Evolutionary conservation across 2,329 filamentous ascomycete genomes (phyloP).

Genomic region (Epichloe sp.): DNA sequence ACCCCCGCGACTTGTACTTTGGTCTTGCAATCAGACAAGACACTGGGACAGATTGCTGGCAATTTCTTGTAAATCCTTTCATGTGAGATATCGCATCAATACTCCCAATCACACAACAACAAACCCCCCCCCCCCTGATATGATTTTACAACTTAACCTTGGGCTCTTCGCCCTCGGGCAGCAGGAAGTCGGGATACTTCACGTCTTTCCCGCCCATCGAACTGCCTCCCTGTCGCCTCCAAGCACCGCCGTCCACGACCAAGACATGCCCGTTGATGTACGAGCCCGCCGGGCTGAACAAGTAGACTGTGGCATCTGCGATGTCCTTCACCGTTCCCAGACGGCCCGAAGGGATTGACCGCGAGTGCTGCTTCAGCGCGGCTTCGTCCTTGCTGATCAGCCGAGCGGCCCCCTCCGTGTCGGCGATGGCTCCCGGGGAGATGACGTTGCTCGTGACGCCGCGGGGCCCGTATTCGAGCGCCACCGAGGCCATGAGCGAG

Average conservation of each 20-base stretch:
- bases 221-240: slow-evolving; percentile 36
- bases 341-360: slow-evolving; percentile 57
- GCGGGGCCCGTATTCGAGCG: slow-evolving; percentile 79
- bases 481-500: slow-evolving; percentile 63
- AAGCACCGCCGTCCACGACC: slow-evolving; percentile 55
- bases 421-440: slow-evolving; percentile 76
- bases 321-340: slow-evolving; percentile 77
- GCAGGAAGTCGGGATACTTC: slow-evolving; percentile 39
- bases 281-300: slow-evolving; percentile 76
- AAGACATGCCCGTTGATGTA: slow-evolving; percentile 76
- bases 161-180: slow-evolving; percentile 17
- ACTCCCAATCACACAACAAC: too few species aligned
- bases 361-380: slow-evolving; percentile 20
- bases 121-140: background rate
- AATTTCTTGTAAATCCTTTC: too few species aligned
- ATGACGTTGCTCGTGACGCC: slow-evolving; percentile 84
- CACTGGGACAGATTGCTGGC: too few species aligned
- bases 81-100: too few species aligned
- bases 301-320: slow-evolving; percentile 78
- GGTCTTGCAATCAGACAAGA: too few species aligned
- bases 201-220: slow-evolving; percentile 34
- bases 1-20: background rate
- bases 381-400: slow-evolving; percentile 30
- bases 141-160: slow-evolving; percentile 28
- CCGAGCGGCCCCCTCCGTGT: slow-evolving; percentile 68